Base-by-base conservation (phyloP, 2,329 filamentous ascomycete genomes). In the Dactylellina parvicollis region DNA sequence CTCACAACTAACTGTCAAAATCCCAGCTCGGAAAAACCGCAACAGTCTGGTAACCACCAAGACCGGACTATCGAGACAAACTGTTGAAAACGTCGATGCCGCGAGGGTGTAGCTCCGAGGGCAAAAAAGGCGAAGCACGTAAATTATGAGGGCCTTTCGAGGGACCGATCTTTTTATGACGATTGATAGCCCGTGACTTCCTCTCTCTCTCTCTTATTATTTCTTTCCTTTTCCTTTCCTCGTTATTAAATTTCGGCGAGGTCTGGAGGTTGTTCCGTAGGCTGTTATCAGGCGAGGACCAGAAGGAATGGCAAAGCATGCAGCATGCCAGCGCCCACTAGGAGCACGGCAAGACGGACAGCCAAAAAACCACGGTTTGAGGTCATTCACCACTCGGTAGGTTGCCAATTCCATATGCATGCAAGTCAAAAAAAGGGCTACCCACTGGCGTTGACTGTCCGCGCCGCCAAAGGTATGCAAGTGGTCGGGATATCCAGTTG, bases 381-480 rank as follows among this genome's bases (percentile, higher is more conserved):
- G 34, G 26, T 55, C 54, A 42, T 69, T 55, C 46, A 55, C 46
- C 20, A 32, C 61, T 30, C 30, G 18, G 42, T 59, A 46, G 55
- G 32, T 47, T 66, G 56, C 57, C 36, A 50, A 62, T 62, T 62
- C 57, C 59, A 50, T 38, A 50, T 60, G 59, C 52, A 59, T 65
- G 67, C 60, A 57, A 73, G 59, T 38, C 12, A 36, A n/a, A n/a
- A n/a, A n/a, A n/a, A n/a, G n/a, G n/a, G n/a, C 24, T 44, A 44
- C 42, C 50, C 54, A 44, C n/a, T n/a, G n/a, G n/a, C 14, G 52
- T 44, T 52, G 47, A 22, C 22, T 42, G 30, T 54, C 69, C 50
- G 69, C 69, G 69, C 69, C 69, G 69, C 54, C 49, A 24, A 54
- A 60, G 69, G 69, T 66, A 73, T 73, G 55, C 46, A 52, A 62